Evolutionary conservation across 345 rosid genomes (phyloP), one percentile per base, ranked within the genome.

Genomic region (Eucalyptus grandis): DNA sequence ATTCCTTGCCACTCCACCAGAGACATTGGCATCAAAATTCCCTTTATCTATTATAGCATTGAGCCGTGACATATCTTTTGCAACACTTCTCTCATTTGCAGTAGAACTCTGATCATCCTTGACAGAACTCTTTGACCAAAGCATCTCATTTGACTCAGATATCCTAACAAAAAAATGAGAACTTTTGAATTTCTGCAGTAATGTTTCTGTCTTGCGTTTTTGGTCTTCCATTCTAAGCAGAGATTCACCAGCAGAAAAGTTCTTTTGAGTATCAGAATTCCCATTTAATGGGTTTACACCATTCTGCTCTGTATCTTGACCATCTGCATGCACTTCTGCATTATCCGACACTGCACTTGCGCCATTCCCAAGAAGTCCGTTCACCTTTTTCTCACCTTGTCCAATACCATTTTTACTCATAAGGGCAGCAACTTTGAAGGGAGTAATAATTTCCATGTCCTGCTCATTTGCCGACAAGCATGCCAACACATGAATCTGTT

Each of bases 101-200:
- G 53, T 22, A 62, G 90, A 88, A 72, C 49, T 91, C 50, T 89
- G 91, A 90, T 87, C 58, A 82, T 92, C 93, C 89, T 88, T 88
- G 88, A 92, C 93, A 89, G 92, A 88, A 72, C 91, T 97, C 90
- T 91, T 96, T 47, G 97, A 97, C 99, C 99, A 97, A 89, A 98
- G 96, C 53, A 95, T 93, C 91, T 96, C 98, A 50, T 94, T 95
- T 72, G 98, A 94, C 95, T 95, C 99, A 27, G 98, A 96, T 87
- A 97, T 96, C 94, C 99, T 96, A 87, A 95, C 99, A 90, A 98
- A 96, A 95, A 97, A 98, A 93, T 97, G 97, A 83, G 99, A 98
- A 95, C 95, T 95, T 91, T 94, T 93, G 94, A 98, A 94, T 92
- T 94, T 97, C 88, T 96, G 95, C 93, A 97, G 92, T 90, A 96